Percentiles rank a stretch among this genome's conserved stretches.
Evolutionary conservation across 2,329 filamentous ascomycete species (phyloP).

Genomic region (Ophiostoma novo-ulmi): DNA sequence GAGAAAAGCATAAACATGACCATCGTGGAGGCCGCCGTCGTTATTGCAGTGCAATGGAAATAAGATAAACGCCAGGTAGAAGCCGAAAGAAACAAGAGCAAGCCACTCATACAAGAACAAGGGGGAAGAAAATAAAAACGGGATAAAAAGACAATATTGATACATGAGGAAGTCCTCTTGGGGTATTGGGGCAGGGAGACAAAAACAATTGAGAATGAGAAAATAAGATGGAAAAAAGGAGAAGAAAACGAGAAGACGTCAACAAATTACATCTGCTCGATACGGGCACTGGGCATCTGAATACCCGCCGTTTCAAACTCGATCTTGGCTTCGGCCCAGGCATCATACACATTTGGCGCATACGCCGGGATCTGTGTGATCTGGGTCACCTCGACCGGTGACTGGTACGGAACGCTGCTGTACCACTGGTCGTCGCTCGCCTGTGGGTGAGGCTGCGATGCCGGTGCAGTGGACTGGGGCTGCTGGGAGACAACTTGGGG

Average conservation of each 20-base stretch:
- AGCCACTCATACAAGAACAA: slow-evolving; percentile 9
- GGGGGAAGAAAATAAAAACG: slow-evolving; percentile 15
- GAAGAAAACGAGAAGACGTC: neutral
- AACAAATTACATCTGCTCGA: slow-evolving; percentile 46
- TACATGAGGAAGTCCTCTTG: slow-evolving; percentile 21
- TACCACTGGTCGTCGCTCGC: slow-evolving; percentile 50
- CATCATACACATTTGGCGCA: slow-evolving; percentile 46
- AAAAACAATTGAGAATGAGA: neutral
- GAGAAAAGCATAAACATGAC: slow-evolving; percentile 8
- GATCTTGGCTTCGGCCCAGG: slow-evolving; percentile 49
- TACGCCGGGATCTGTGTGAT: slow-evolving; percentile 50
- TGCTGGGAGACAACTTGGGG: slow-evolving; percentile 35
- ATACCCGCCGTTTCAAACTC: slow-evolving; percentile 55
- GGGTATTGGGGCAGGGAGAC: slow-evolving; percentile 22
- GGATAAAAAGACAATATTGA: slow-evolving; percentile 17
- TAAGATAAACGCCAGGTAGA: neutral
- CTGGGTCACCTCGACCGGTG: slow-evolving; percentile 52
- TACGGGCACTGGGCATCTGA: slow-evolving; percentile 55
- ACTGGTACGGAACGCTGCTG: slow-evolving; percentile 47
- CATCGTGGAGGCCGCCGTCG: slow-evolving; percentile 15
- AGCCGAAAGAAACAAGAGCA: neutral
- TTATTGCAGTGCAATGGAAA: slow-evolving; percentile 8
- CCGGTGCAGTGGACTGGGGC: slow-evolving; percentile 26
- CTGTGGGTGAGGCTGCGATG: slow-evolving; percentile 32
- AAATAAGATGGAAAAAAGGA: neutral